Base-by-base conservation (phyloP, 495 filamentous ascomycete genomes). In the Neurospora terricola region DNA sequence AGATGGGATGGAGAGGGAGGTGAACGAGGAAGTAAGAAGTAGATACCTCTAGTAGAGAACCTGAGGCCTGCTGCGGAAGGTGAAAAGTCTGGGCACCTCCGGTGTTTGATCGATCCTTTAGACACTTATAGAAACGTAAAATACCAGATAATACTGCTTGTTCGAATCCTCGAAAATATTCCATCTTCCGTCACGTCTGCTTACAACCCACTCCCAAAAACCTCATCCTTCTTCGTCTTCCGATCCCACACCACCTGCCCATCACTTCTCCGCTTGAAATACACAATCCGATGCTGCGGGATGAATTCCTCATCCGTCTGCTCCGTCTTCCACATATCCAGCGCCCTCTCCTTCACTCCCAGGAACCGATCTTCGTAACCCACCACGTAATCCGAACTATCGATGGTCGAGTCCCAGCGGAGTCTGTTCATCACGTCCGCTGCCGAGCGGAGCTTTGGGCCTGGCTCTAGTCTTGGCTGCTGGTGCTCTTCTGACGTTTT, bases 281-380 rank as follows among this genome's bases (percentile, higher is more conserved):
- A 93, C 69, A 92, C 70, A 69, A 95, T 90, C 5, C 93, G 86
- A 81, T 95, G 93, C 81, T 91, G 87, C 9, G 93, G 93, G 75
- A 95, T 94, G 77, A 94, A 95, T 74, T 94, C 93, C 75, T 95
- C 90, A 74, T 95, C 90, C 36, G 91, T 94, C 59, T 89, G 84
- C 73, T 95, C 92, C 23, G 82, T 87, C 81, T 91, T 92, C 92
- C 93, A 95, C 38, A 83, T 82, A 68, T 86, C 86, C 10, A 93
- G 80, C 7, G 82, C 77, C 71, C 89, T 87, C 80, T 94, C 92
- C 76, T 87, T 84, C 11, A 84, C 82, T 0, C 91, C 92, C 10
- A 87, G 74, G 72, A 93, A 94, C 14, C 93, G 86, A 76, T 96
- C 93, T 71, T 91, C 86, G 74, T 94, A 94, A 0, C 90, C 93